Conservation (phyloP, 192 early-diverging fungal species). For the Oehlia diaphana region DNA sequence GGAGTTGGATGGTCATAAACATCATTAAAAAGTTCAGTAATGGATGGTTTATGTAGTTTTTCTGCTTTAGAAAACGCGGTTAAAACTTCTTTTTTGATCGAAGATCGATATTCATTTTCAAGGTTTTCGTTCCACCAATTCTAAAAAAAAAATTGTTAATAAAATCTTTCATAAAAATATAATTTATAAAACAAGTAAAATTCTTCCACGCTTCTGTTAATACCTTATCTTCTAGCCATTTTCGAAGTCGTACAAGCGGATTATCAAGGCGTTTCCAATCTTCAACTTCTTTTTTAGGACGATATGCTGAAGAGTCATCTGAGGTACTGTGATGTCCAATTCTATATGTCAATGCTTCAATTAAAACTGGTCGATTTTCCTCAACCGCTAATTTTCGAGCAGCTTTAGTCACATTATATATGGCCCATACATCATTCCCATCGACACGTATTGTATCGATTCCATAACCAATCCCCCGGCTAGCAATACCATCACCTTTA, state of each 20-base stretch:
- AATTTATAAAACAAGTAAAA: not conserved
- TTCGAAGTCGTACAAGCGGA: constrained; percentile 86
- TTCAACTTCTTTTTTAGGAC: constrained; percentile 89
- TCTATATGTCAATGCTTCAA: constrained; percentile 98
- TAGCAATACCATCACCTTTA: constrained; percentile 95
- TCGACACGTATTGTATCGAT: constrained; percentile 97
- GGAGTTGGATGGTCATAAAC: constrained; percentile 88
- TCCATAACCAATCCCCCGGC: constrained; percentile 93
- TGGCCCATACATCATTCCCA: constrained; percentile 97
- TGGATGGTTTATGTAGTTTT: constrained; percentile 82
- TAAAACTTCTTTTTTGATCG: constrained; percentile 71
- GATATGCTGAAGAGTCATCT: constrained; percentile 95
- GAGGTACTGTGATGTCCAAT: constrained; percentile 97
- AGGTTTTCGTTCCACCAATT: constrained; percentile 80
- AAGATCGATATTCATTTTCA: constrained; percentile 66
- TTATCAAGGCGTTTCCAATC: constrained; percentile 85
- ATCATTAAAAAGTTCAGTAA: constrained; percentile 87
- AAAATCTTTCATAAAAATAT: not conserved
- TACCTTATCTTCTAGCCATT: constrained; percentile 78
- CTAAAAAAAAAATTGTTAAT: constrained; percentile 8
- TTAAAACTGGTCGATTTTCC: constrained; percentile 84
- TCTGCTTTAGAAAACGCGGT: constrained; percentile 83
- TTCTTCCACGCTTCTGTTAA: too few relatives aligned
- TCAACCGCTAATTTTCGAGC: constrained; percentile 83
- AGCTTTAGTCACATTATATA: constrained; percentile 88